Evolutionary conservation across 2,329 filamentous ascomycete species (phyloP).

Genomic region (Elsinoe necatrix): DNA sequence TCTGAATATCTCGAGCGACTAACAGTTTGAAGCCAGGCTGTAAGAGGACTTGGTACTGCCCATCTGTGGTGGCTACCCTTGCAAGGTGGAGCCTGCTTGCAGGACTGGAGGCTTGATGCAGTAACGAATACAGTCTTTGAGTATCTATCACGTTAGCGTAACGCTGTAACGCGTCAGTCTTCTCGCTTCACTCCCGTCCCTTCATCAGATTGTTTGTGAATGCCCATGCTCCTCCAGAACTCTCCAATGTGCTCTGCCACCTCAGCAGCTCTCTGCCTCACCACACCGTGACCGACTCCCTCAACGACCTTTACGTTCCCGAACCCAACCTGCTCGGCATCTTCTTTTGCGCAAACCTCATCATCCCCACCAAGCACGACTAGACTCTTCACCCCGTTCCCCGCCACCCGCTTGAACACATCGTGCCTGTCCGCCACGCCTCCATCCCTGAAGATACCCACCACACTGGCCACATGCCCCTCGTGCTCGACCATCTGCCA

Average conservation of each 20-base stretch:
- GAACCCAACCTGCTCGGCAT: slow-evolving; percentile 30
- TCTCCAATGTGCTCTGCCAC: slow-evolving; percentile 29
- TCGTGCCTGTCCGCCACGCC: slow-evolving; percentile 35
- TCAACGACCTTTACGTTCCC: slow-evolving; percentile 31
- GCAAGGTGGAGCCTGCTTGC: too few species aligned
- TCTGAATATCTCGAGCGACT: too few species aligned
- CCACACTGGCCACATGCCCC: slow-evolving; percentile 40
- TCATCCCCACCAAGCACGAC: slow-evolving; percentile 15
- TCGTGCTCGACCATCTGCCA: slow-evolving; percentile 43
- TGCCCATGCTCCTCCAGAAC: slow-evolving; percentile 25
- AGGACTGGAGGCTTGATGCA: too few species aligned
- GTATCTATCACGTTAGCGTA: too few species aligned
- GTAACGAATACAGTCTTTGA: too few species aligned
- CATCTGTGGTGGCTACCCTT: too few species aligned
- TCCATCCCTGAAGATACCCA: slow-evolving; percentile 41
- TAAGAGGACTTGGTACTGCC: too few species aligned
- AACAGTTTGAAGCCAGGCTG: too few species aligned
- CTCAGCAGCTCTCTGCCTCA: slow-evolving; percentile 31
- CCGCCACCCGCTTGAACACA: slow-evolving; percentile 26
- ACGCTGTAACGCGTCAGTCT: too few species aligned
- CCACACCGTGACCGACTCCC: slow-evolving; percentile 35
- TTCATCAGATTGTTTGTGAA: background rate
- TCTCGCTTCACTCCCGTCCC: too few species aligned
- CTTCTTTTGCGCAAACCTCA: slow-evolving; percentile 24
- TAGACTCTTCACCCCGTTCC: slow-evolving; percentile 10